Conservation (phyloP, 805 yeast genomes). For the Schwanniomyces yamadae region DNA sequence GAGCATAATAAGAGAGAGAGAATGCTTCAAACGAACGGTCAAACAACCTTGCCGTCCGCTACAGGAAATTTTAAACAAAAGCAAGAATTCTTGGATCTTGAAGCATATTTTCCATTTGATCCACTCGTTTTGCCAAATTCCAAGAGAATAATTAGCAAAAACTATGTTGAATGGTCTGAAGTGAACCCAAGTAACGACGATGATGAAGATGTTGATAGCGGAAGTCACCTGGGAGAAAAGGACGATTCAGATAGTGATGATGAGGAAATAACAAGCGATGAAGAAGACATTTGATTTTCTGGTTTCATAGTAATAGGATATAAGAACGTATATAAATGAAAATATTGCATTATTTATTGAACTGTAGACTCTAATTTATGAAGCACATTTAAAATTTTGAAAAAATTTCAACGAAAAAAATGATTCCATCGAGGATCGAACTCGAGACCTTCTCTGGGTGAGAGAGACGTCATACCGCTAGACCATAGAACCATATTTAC, state of each 20-base stretch:
- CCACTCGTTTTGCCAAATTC: conserved; percentile 74
- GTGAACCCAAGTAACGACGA: conserved; percentile 55
- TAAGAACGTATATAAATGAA: neutral
- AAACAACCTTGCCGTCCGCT: conserved; percentile 23
- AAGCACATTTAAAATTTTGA: neutral
- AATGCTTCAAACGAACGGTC: conserved; percentile 44
- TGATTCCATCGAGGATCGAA: conserved; percentile 34
- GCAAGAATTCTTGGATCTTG: conserved; percentile 84
- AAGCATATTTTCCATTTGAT: conserved; percentile 96
- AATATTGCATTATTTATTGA: neutral
- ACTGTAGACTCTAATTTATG: neutral
- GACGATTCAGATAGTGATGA: conserved; percentile 22
- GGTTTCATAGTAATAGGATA: neutral
- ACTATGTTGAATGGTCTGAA: conserved; percentile 71
- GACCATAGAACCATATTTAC: conserved; percentile 25
- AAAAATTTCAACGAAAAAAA: conserved; percentile 8
- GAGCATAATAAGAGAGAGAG: conserved; percentile 82
- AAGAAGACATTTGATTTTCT: conserved; percentile 11
- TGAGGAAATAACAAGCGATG: conserved; percentile 22
- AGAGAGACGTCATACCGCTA: conserved; percentile 33
- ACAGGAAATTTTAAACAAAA: conserved; percentile 51
- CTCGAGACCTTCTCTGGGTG: conserved; percentile 34
- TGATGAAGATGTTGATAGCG: conserved; percentile 50
- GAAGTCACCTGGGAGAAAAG: conserved; percentile 25
- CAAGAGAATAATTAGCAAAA: conserved; percentile 50